Base-by-base conservation (phyloP, 2,329 filamentous ascomycete species). In the Aspergillus neotritici region DNA sequence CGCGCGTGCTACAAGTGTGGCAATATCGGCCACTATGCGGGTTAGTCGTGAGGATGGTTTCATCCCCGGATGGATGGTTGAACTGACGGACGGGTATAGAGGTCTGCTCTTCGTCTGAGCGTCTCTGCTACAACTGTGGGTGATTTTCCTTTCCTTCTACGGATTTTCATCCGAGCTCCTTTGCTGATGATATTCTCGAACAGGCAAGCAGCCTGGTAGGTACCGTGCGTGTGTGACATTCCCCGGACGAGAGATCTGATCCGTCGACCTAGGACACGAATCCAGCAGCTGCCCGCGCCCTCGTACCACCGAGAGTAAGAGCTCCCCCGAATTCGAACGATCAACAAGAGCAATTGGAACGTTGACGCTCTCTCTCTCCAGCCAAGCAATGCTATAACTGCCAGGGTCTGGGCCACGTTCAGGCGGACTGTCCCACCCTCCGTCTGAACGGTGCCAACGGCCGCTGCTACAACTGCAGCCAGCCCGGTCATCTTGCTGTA, bases 331-430 rank as follows among this genome's bases (percentile, higher is more conserved):
- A 30, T 34, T 40, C 33, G 3, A 25, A 46, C 38, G n/a, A 28
- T 35, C 32, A 35, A 31, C 35, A 37, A 35, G 46, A 43, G 34
- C 44, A 40, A 32, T 49, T 57, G 34, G 54, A 49, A 41, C 54
- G 52, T 48, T 47, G 28, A 37, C 28, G n/a, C n/a, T n/a, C n/a
- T n/a, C n/a, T n/a, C n/a, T 40, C 43, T 49, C 36, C 60, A 83
- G 89, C 89, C 41, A 98, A 98, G 83, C 93, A 98, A 78, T 98
- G 93, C 82, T 98, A 98, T 71, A 93, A 97, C 75, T 98, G 93
- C 79, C 93, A 97, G 77, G 93, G 93, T 47, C 81, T 97, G 50
- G 93, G 93, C 56, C 93, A 98, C 68, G 93, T 98, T 61, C 93
- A 98, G 77, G 93, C 93, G 57, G 93, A 98, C 71, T 98, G 93